Percentiles rank a stretch among this genome's conserved stretches.
Evolutionary conservation across 129 eudicot species (phyloP).

Genomic region (Rutidosis leptorrhynchoides): DNA sequence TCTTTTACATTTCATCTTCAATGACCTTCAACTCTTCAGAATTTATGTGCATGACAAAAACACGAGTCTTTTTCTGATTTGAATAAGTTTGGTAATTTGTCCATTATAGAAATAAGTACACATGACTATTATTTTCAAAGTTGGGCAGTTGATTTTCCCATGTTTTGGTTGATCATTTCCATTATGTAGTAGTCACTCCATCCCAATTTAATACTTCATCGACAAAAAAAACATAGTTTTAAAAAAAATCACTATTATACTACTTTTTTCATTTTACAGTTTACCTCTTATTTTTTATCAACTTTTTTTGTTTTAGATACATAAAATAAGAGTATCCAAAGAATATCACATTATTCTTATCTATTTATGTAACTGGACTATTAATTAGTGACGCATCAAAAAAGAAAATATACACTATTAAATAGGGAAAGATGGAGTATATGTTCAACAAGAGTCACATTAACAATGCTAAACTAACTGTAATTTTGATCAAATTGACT

Average conservation of each 20-base stretch:
- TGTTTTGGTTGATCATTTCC: not conserved
- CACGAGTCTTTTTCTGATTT: slow-evolving; percentile 11
- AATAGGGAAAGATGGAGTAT: not conserved
- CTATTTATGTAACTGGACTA: too few relatives aligned
- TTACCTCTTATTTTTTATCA: too few relatives aligned
- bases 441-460: not conserved
- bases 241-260: too few relatives aligned
- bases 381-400: too few relatives aligned
- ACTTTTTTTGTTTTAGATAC: too few relatives aligned
- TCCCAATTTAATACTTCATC: too few relatives aligned
- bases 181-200: too few relatives aligned
- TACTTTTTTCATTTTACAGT: too few relatives aligned
- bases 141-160: not conserved
- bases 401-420: too few relatives aligned
- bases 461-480: not conserved
- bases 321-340: too few relatives aligned
- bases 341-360: too few relatives aligned
- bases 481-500: not conserved
- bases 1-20: slow-evolving; percentile 14
- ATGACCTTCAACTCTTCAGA: not conserved
- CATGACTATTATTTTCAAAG: not conserved
- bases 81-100: not conserved
- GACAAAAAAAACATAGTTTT: too few relatives aligned
- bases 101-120: not conserved
- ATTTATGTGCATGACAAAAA: not conserved